Base-by-base conservation (phyloP, 352 stramenopile genomes). In the Globisporangium irregulare region DNA sequence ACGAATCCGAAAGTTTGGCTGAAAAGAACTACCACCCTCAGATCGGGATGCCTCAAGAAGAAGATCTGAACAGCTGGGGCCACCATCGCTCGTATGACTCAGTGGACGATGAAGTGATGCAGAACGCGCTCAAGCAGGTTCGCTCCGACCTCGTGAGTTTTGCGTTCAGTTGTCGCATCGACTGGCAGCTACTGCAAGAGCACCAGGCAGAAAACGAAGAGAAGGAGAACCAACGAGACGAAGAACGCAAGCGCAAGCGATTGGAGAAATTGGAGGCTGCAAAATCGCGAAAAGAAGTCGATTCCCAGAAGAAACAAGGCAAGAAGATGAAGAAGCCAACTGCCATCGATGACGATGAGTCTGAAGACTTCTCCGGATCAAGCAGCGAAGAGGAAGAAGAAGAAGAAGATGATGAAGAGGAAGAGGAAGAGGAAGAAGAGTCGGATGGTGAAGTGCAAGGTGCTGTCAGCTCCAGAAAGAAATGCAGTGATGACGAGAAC, bases 51-150 rank as follows among this genome's bases (percentile, higher is more conserved):
- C 97, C 97, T 0, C 93, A 97, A 20, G 97, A 99, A 81, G 96
- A 99, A 77, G 97, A 99, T 73, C 88, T 99, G 71, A 97, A 98
- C 53, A 97, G 80, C 53, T 99, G 97, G 97, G 96, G 90, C 36
- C 97, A 99, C 74, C 97, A 99, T 78, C 91, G 95, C 34, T 87
- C 85, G 20, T 95, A 97, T 46, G 93, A 98, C 59, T 98, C 96
- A 20, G 93, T 98, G 18, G 97, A 99, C 62, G 97, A 99, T 72
- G 94, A 97, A 64, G 87, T 99, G 22, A 99, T 99, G 86, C 89
- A 97, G 73, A 81, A 92, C 57, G 97, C 97, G 0, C 69, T 94
- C 5, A 75, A 75, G 59, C 71, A 89, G 73, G 78, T 83, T 25
- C 71, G 80, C 58, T 66, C 69, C 1, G 73, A 87, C 54, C 64